These are phyloP conservation scores for Hortaea sp. DNA, from an alignment of 2,329 filamentous ascomycete genomes.

Conservation along the genomic window DNA sequence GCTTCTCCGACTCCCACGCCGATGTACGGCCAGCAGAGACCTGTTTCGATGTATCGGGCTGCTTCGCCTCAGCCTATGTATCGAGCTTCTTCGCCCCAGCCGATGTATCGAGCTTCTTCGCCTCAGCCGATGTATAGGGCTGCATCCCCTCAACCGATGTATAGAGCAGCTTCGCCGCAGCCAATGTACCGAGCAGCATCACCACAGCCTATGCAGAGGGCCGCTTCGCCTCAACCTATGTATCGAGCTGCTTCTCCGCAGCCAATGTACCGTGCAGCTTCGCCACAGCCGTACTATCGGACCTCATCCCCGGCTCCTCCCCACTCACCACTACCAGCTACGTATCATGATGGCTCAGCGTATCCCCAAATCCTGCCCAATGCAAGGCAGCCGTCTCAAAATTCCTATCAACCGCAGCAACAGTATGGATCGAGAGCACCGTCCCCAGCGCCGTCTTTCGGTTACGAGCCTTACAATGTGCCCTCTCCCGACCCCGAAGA, in stretches of 20 bases:
- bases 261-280: slow-evolving; percentile 10
- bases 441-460: slow-evolving; percentile 34
- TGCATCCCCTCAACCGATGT: slow-evolving; percentile 10
- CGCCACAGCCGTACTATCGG: slow-evolving; percentile 19
- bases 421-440: slow-evolving; percentile 15
- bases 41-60: slow-evolving; percentile 11
- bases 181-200: slow-evolving; percentile 15
- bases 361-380: slow-evolving; percentile 21
- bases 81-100: slow-evolving; percentile 19
- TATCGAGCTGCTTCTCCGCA: slow-evolving; percentile 13
- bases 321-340: slow-evolving; percentile 33
- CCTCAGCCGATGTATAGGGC: slow-evolving; percentile 17
- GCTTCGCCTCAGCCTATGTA: slow-evolving; percentile 10
- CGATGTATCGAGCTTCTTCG: slow-evolving; percentile 11
- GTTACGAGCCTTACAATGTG: slow-evolving; percentile 15
- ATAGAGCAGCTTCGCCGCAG: slow-evolving; percentile 15
- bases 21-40: slow-evolving; percentile 13
- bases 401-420: slow-evolving; percentile 16
- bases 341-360: slow-evolving; percentile 25
- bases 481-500: slow-evolving; percentile 13
- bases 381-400: slow-evolving; percentile 20
- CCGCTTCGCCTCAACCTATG: slow-evolving; percentile 18
- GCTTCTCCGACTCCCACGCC: slow-evolving; percentile 32
- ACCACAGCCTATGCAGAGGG: slow-evolving; percentile 8
- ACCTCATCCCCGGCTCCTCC: slow-evolving; percentile 27